Base-by-base conservation (phyloP, 2,329 filamentous ascomycete genomes). In the Ceratocystis variospora region DNA sequence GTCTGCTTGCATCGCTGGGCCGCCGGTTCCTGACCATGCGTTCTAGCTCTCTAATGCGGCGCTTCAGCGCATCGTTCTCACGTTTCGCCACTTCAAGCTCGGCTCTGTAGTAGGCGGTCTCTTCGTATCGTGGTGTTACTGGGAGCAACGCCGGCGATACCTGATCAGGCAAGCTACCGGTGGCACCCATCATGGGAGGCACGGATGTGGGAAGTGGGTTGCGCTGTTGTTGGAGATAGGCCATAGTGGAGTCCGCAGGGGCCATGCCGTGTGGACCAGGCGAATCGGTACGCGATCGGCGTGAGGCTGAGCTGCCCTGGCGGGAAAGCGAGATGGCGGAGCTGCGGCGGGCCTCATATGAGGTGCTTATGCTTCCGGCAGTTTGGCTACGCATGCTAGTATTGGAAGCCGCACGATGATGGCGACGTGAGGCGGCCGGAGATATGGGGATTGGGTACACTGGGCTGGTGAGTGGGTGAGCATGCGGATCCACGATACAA, bases 31-130 rank as follows among this genome's bases (percentile, higher is more conserved):
- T 76, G 6, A 86, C 75, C 69, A 78, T 74, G 46, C 79, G 77
- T 75, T 88, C 85, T 10, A 88, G 74, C 55, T 87, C 85, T 59
- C 83, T 79, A 67, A 88, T 81, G 15, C 82, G 79, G 65, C 79
- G 77, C 76, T 84, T 85, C 59, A 88, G 74, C 0, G 74, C 73
- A 64, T 87, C 85, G 68, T 88, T 87, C 74, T 88, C 85, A 61
- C 79, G 77, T 75, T 85, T 87, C 48, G 83, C 81, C 4, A 71
- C 75, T 28, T 87, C 85, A 0, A 87, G 76, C 71, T 87, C 85
- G 46, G 79, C 77, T 3, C 84, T 78, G 70, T 83, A 83, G 68
- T 79, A 80, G 0, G 80, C 81, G 0, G 82, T 82, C 73, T 87
- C 85, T 70, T 87, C 85, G 72, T 85, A 86, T 12, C 84, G 79